Evolutionary conservation across 2,329 filamentous ascomycete species (phyloP), one percentile per base, ranked within the genome.

Genomic region (Cadophora gregata): DNA sequence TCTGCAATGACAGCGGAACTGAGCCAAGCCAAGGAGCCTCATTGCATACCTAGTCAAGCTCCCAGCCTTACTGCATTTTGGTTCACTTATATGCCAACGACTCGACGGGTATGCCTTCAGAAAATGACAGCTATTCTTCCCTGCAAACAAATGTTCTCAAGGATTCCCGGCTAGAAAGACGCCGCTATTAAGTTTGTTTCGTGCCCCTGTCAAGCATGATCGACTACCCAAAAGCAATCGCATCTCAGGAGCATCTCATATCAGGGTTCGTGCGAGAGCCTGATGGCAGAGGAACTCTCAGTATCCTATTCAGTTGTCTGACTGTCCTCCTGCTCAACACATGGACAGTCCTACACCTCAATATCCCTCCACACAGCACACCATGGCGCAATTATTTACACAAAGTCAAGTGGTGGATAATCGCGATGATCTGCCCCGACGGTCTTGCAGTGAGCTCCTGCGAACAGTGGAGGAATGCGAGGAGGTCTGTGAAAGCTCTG

Each of bases 371-470:
- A 1, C 47, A 50, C 21, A 50, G 47, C 21, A 50, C 47, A 27
- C 47, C 47, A 50, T 50, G 47, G 47, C 47, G 47, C 24, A 50
- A 50, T 25, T 50, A 50, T 27, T 27, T 50, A 27, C 47, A 50
- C 9, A 50, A 50, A 50, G 47, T 50, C 47, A 50, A 50, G 24
- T 50, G 47, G 47, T 50, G 47, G 47, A 50, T 50, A 8, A 24
- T 50, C 47, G 47, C 47, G 3, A 24, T 50, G 47, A 50, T 50
- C 21, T 50, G 47, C 21, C 47, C 47, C 3, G 47, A 50, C 16
- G 47, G 47, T 14, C 47, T 50, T 50, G 47, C 47, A 14, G 47
- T 50, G 2, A 50, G 47, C 47, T 50, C 47, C 9, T 50, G 47
- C 47, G 47, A 50, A 5, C 47, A 50, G 24, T 50, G 47, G 47